Evolutionary conservation across 2,329 filamentous ascomycete genomes (phyloP).

Genomic region (Fusarium sp.): DNA sequence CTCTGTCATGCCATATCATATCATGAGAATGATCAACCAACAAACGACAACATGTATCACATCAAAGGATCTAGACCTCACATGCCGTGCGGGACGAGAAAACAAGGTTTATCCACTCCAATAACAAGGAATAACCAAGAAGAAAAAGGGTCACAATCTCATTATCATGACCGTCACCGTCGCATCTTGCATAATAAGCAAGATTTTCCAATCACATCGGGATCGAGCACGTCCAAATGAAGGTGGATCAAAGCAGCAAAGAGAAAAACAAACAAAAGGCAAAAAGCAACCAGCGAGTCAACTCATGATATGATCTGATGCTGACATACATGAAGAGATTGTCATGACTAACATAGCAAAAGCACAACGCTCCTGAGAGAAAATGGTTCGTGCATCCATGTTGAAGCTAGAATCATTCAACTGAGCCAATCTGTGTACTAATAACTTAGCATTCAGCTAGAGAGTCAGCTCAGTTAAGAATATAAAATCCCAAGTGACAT

Average conservation of each 20-base stretch:
- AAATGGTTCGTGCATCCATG: background rate
- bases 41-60: background rate
- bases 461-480: background rate
- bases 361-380: background rate
- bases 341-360: background rate
- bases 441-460: background rate
- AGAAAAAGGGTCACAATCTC: background rate
- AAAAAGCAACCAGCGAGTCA: background rate
- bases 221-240: constrained; percentile 4
- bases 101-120: background rate
- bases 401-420: background rate
- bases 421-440: background rate
- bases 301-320: constrained; percentile 20
- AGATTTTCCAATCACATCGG: background rate
- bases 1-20: background rate
- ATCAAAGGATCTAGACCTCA: background rate
- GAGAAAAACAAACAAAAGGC: background rate
- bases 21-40: background rate
- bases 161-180: background rate
- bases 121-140: background rate
- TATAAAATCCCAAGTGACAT: background rate
- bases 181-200: constrained; percentile 1
- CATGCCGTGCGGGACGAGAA: background rate
- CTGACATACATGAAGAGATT: background rate
- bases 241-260: background rate